Evolutionary conservation across 192 early-diverging fungal genomes (phyloP), one percentile per base, ranked within the genome.

Genomic region (Coemansia sp.): DNA sequence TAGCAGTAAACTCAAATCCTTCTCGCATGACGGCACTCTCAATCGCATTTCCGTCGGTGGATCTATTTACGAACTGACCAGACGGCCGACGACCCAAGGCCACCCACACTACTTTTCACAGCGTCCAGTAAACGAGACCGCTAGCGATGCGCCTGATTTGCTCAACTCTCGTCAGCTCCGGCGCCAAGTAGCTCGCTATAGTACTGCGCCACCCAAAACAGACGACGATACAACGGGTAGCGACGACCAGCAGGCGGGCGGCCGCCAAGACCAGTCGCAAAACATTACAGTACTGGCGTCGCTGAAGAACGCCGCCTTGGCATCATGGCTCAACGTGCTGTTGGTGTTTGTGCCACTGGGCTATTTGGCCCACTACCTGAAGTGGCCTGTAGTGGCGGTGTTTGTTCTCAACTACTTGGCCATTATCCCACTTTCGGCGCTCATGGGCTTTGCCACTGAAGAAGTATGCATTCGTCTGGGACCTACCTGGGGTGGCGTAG

Each of bases 401-500:
- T 98, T 98, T 80, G 57, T 90, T 39, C 75, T 95, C 57, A 97
- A 97, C 78, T 95, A 96, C 52, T 68, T 94, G 49, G 94, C 93
- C 26, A 93, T 97, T 66, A 82, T 98, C 26, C 94, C 94, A 9
- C 83, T 96, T 42, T 96, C 95, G 9, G 91, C 93, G 79, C 82
- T 98, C 60, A 86, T 98, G 40, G 94, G 91, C 17, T 90, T 93
- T 74, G 87, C 89, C 3, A 98, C 94, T 6, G 96, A 98, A 65
- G 93, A 98, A 59, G 72, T 95, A 26, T 78, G 89, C 28, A 47
- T 89, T 11, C 78, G 91, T 39, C 82, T 89, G 30, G 88, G 88
- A n/a, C 79, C 93, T 63, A 89, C 84, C 1, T 82, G 90, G 66
- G 89, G 88, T 44, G 88, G 86, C 10, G 84, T 92, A 8, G 69